Evolutionary conservation across 2,329 filamentous ascomycete genomes (phyloP), one percentile per base, ranked within the genome.

Genomic region (Fusarium annulatum): DNA sequence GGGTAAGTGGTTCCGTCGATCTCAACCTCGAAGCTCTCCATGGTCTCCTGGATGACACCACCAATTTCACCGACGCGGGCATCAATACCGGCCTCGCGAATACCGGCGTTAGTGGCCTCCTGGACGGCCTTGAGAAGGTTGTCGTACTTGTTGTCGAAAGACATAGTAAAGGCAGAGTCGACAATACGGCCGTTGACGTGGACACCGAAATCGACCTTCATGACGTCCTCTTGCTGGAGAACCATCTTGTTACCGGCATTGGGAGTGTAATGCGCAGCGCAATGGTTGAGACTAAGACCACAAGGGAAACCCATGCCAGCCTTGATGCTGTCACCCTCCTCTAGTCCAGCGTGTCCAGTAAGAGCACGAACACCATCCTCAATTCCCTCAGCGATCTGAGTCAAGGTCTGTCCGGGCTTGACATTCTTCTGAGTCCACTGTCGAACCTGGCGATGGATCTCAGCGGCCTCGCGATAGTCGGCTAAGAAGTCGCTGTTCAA

Each of bases 11-110:
- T 90, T 71, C 94, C 94, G 81, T 92, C 90, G 74, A 97, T 89
- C 82, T 96, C 93, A 57, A 96, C 89, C 84, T 97, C 94, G 83
- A 96, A 96, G 82, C 93, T 95, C 84, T 97, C 95, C 94, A 97
- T 97, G 34, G 92, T 90, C 83, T 97, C 94, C 83, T 97, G 95
- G 77, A 97, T 96, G 23, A 90, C 88, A 15, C 89, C 93, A 68
- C 95, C 94, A 72, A 97, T 93, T 78, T 97, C 94, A 72, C 93
- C 92, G 77, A 98, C 91, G 63, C 95, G 91, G 52, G 94, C 95
- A 80, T 98, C 95, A 78, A 98, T 97, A 78, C 95, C 95, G 10
- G 95, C 95, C 85, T 97, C 93, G 59, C 79, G 77, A 41, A 98
- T 89, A 79, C 96, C 96, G 75, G 95, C 97, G 82, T 95, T 93